phyloP scores from a whole-genome alignment of 1,139 yeast species.

The Yamadazyma conglobata region DNA sequence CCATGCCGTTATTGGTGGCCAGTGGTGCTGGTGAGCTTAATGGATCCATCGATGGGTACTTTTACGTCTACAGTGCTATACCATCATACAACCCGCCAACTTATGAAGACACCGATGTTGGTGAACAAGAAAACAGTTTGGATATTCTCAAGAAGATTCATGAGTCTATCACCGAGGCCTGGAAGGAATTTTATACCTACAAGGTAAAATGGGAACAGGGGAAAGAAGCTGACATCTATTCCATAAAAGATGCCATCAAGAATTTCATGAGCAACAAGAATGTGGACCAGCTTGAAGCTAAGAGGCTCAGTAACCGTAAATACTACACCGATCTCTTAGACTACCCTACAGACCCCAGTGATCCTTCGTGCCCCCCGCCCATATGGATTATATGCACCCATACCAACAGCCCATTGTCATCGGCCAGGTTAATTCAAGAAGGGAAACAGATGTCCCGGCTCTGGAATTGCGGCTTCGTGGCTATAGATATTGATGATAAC shows the following conservation, averaged over 20 bases:
- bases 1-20: conserved; percentile 68
- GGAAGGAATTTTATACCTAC: conserved; percentile 63
- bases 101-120: conserved; percentile 20
- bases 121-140: conserved; percentile 20
- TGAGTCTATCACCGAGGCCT: conserved; percentile 61
- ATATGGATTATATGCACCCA: conserved; percentile 66
- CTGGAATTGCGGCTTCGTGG: conserved; percentile 66
- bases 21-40: conserved; percentile 76
- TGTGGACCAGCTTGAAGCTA: conserved; percentile 17
- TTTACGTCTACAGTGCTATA: conserved; percentile 63
- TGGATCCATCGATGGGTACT: conserved; percentile 70
- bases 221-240: conserved; percentile 62
- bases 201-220: conserved; percentile 56
- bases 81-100: conserved; percentile 57
- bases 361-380: conserved; percentile 61
- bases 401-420: conserved; percentile 48
- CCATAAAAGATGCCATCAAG: conserved; percentile 53
- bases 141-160: conserved; percentile 38
- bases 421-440: conserved; percentile 53
- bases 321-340: conserved; percentile 17
- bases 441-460: conserved; percentile 53
- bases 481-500: conserved; percentile 47
- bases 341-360: conserved; percentile 38
- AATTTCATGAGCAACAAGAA: conserved; percentile 51
- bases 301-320: conserved; percentile 16